A percentile compares a stretch with the other conserved stretches of the same genome.
Evolutionary conservation across 345 rosid species (phyloP).

Genomic region (Citrus mangshanensis): DNA sequence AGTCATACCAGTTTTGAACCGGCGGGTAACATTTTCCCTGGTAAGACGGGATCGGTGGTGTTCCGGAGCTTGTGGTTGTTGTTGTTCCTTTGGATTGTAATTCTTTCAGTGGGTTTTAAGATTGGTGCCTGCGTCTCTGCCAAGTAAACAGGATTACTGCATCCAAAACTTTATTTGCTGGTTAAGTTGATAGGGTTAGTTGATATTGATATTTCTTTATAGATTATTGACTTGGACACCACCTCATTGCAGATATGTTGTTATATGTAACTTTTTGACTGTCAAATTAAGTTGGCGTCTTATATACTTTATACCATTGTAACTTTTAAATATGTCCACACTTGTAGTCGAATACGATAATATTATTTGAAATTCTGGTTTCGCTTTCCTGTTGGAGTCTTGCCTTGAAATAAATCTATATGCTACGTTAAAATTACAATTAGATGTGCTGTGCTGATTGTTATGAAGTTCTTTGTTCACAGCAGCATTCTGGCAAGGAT

Average conservation of each 20-base stretch:
- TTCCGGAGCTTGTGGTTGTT: slow-evolving; percentile 43
- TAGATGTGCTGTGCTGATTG: neutral
- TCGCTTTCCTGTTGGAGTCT: neutral
- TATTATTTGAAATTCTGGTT: neutral
- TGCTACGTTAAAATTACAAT: no score
- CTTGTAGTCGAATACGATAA: neutral
- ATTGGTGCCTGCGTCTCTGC: slow-evolving; percentile 47
- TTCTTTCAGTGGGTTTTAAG: slow-evolving; percentile 65
- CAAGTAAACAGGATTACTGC: slow-evolving; percentile 31
- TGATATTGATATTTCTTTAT: neutral
- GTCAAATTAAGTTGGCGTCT: slow-evolving; percentile 14
- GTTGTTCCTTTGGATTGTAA: slow-evolving; percentile 65
- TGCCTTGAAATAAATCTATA: neutral
- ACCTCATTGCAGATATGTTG: slow-evolving; percentile 4
- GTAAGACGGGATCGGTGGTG: slow-evolving; percentile 39
- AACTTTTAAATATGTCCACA: slow-evolving; percentile 1
- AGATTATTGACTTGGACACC: slow-evolving; percentile 20
- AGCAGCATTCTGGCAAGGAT: neutral
- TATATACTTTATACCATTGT: slow-evolving; percentile 6
- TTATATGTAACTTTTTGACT: neutral
- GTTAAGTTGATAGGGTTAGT: slow-evolving; percentile 3
- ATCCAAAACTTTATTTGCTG: slow-evolving; percentile 1
- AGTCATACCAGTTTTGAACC: slow-evolving; percentile 17
- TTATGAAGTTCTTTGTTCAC: neutral
- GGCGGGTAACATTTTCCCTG: slow-evolving; percentile 15